Conservation (phyloP, 2,329 filamentous ascomycete genomes). For the Berkeleyomyces rouxiae region DNA sequence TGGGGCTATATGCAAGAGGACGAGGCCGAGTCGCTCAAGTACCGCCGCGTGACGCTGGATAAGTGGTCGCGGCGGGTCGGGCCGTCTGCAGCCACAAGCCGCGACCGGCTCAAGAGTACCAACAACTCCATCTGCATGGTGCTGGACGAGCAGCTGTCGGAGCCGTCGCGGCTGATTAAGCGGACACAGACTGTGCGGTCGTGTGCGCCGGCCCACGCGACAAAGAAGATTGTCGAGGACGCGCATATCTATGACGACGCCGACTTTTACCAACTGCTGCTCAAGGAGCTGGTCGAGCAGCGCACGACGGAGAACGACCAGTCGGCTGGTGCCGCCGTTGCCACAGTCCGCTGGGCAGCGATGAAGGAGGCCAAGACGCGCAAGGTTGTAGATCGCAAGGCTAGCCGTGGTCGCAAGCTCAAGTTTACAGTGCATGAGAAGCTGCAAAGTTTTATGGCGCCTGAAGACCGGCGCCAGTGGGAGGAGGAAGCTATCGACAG, state of each 20-base stretch:
- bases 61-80: slow-evolving; percentile 74
- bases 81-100: slow-evolving; percentile 23
- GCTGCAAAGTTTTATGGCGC: slow-evolving; percentile 93
- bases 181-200: slow-evolving; percentile 57
- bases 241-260: slow-evolving; percentile 72
- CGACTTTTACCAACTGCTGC: slow-evolving; percentile 81
- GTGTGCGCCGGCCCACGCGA: slow-evolving; percentile 55
- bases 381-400: slow-evolving; percentile 78
- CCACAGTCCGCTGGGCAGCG: slow-evolving; percentile 48
- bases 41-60: slow-evolving; percentile 58
- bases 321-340: slow-evolving; percentile 34
- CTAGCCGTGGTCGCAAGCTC: slow-evolving; percentile 88
- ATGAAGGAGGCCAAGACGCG: slow-evolving; percentile 61
- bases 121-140: slow-evolving; percentile 44
- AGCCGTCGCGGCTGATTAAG: slow-evolving; percentile 49
- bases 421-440: slow-evolving; percentile 93
- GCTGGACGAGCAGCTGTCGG: slow-evolving; percentile 50
- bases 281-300: slow-evolving; percentile 87
- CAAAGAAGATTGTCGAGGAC: slow-evolving; percentile 39
- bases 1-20: slow-evolving; percentile 55
- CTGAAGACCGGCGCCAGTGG: slow-evolving; percentile 69
- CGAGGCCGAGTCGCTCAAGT: slow-evolving; percentile 41
- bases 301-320: slow-evolving; percentile 53
- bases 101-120: slow-evolving; percentile 21
- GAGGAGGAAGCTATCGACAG: slow-evolving; percentile 61